These are phyloP conservation scores for Tolypocladium ovalisporum DNA, from an alignment of 2,329 filamentous ascomycete species.

Conservation along the genomic window DNA sequence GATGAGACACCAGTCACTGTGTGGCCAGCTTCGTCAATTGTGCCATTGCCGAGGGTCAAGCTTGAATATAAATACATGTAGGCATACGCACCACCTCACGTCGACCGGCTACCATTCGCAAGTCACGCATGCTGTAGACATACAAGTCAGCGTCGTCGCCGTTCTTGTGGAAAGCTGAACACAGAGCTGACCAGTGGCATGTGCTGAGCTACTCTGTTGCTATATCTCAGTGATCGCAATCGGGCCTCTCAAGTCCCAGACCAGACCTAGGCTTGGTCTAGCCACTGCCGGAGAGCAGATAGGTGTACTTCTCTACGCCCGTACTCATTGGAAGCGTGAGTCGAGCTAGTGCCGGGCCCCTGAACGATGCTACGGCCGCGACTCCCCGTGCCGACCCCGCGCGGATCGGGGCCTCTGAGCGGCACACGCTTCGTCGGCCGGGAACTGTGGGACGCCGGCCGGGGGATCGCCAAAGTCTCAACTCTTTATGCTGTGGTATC, in stretches of 20 bases:
- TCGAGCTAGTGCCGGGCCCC: neutral
- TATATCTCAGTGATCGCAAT: neutral
- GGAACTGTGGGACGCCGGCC: neutral
- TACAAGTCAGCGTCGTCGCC: neutral
- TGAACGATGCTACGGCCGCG: neutral
- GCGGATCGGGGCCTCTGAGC: too few relatives aligned
- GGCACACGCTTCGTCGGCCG: too few relatives aligned
- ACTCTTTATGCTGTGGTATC: too few relatives aligned
- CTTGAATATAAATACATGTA: neutral
- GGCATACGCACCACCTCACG: too few relatives aligned
- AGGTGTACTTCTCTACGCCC: neutral
- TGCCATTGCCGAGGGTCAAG: too few relatives aligned
- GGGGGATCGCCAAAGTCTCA: too few relatives aligned
- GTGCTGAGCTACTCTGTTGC: neutral
- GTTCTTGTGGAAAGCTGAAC: neutral
- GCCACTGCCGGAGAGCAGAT: neutral
- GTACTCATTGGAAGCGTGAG: neutral
- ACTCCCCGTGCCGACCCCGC: neutral
- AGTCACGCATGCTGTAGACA: neutral
- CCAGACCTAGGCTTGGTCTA: neutral
- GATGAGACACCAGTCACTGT: neutral
- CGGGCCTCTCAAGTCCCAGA: neutral
- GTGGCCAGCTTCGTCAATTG: neutral
- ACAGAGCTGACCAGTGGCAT: neutral
- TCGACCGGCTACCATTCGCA: neutral